Conservation (phyloP, 2,329 filamentous ascomycete species). For the Laburnicola sp. region DNA sequence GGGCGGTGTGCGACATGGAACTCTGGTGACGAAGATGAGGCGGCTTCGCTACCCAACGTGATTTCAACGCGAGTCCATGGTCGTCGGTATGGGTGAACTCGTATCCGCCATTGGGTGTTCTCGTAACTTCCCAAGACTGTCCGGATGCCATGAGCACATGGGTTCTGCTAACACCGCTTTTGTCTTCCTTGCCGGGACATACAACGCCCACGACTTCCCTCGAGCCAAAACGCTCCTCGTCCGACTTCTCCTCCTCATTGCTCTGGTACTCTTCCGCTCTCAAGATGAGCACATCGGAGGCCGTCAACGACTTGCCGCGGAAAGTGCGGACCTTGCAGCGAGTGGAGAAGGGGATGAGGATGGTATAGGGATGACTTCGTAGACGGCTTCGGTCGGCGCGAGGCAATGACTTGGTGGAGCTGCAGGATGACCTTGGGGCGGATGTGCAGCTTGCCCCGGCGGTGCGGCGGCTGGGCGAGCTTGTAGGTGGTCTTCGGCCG, state of each 20-base stretch:
- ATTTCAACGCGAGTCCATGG: conserved; percentile 62
- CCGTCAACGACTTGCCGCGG: conserved; percentile 63
- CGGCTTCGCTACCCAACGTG: conserved; percentile 67
- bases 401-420: conserved; percentile 66
- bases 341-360: conserved; percentile 54
- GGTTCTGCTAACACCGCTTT: conserved; percentile 61
- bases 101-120: conserved; percentile 50
- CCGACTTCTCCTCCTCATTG: conserved; percentile 47
- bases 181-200: conserved; percentile 60
- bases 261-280: conserved; percentile 67
- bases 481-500: conserved; percentile 66
- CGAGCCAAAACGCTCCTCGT: conserved; percentile 56
- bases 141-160: conserved; percentile 66
- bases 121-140: conserved; percentile 50
- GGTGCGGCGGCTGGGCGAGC: conserved; percentile 67
- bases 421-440: conserved; percentile 72
- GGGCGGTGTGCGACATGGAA: conserved; percentile 25
- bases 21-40: conserved; percentile 31
- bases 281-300: conserved; percentile 71
- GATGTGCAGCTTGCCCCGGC: conserved; percentile 64
- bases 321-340: conserved; percentile 64
- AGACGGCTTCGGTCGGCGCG: conserved; percentile 64
- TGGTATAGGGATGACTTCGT: conserved; percentile 75
- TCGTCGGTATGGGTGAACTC: conserved; percentile 64
- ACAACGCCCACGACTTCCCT: conserved; percentile 69